These are phyloP conservation scores for Pseudonitzschia multistriata DNA, from an alignment of 108 stramenopile species.

Conservation along the genomic window DNA sequence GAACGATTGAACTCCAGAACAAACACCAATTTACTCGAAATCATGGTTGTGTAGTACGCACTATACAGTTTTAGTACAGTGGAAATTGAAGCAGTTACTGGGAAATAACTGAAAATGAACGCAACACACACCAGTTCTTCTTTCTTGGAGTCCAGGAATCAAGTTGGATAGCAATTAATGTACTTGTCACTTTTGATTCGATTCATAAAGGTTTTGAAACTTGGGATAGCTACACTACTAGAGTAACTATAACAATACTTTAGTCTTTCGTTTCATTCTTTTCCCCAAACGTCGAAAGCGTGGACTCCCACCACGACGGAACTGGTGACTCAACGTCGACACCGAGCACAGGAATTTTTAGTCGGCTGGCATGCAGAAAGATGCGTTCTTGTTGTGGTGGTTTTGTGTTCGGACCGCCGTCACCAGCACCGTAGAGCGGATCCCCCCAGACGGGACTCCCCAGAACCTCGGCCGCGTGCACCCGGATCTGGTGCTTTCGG, in stretches of 20 bases:
- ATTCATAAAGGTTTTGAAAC: neutral
- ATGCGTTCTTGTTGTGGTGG: constrained; percentile 23
- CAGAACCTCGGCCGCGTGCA: constrained; percentile 60
- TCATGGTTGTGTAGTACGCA: too few relatives aligned
- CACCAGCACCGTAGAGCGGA: constrained; percentile 34
- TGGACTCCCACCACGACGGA: constrained; percentile 55
- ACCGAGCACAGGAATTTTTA: constrained; percentile 48
- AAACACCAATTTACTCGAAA: too few relatives aligned
- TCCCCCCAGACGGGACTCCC: constrained; percentile 53
- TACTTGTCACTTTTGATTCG: too few relatives aligned
- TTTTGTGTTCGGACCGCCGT: neutral
- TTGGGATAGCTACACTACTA: neutral
- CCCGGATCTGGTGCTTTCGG: constrained; percentile 80
- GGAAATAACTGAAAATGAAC: too few relatives aligned
- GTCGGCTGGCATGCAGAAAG: constrained; percentile 54
- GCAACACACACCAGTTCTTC: too few relatives aligned
- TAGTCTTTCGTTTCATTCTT: neutral
- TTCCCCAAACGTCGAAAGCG: neutral
- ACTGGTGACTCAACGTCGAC: constrained; percentile 47
- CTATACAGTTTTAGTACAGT: too few relatives aligned
- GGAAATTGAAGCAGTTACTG: too few relatives aligned
- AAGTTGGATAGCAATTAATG: too few relatives aligned
- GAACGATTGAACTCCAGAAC: neutral
- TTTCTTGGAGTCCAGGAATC: too few relatives aligned
- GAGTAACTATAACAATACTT: neutral